phyloP scores from a whole-genome alignment of 2,329 filamentous ascomycete genomes.

The Leptographium procerum region DNA sequence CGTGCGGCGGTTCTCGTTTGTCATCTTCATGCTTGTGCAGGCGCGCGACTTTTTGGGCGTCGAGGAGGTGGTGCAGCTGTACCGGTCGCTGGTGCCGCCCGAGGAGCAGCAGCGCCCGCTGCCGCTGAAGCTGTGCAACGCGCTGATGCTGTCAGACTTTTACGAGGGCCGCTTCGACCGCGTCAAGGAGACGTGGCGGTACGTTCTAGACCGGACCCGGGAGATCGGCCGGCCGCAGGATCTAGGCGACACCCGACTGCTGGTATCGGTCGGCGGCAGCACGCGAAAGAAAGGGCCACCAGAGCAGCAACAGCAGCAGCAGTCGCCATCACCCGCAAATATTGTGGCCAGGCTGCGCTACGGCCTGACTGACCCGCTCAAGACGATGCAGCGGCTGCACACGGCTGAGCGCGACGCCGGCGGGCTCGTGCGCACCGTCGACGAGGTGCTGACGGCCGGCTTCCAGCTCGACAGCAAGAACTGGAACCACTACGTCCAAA shows the following conservation, averaged over 20 bases:
- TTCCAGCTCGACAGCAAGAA: conserved; percentile 65
- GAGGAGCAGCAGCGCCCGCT: conserved; percentile 21
- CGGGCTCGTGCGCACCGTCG: conserved; percentile 39
- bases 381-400: conserved; percentile 36
- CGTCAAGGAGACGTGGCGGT: conserved; percentile 56
- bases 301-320: neutral
- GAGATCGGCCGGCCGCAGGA: conserved; percentile 26
- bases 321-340: conserved; percentile 12
- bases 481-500: conserved; percentile 69
- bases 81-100: conserved; percentile 23
- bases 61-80: conserved; percentile 33
- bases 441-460: conserved; percentile 47
- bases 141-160: conserved; percentile 58
- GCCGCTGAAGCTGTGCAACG: conserved; percentile 44
- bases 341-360: conserved; percentile 40
- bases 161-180: conserved; percentile 44
- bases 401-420: conserved; percentile 27
- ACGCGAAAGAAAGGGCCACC: neutral
- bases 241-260: too few relatives aligned
- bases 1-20: conserved; percentile 25
- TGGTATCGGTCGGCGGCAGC: too few relatives aligned
- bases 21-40: conserved; percentile 29
- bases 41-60: conserved; percentile 26
- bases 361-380: conserved; percentile 37
- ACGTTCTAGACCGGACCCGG: conserved; percentile 43